Conservation (phyloP, 331 rosid species). For the Acacia pycnantha region DNA sequence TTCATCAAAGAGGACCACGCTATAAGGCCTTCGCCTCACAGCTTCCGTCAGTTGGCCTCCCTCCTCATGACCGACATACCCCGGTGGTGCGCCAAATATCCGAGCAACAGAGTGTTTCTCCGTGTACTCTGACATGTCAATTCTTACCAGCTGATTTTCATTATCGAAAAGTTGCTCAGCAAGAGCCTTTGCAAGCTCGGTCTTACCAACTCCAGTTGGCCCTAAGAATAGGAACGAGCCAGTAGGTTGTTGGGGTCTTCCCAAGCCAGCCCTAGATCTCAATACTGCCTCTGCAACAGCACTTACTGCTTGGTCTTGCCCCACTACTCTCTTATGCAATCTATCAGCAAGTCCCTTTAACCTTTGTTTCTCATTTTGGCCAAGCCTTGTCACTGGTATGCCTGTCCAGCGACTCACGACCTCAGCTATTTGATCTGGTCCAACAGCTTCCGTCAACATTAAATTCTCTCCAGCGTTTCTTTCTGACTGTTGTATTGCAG, state of each 20-base stretch:
- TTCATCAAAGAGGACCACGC: slow-evolving; percentile 87
- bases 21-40: slow-evolving; percentile 86
- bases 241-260: slow-evolving; percentile 90
- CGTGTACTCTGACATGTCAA: slow-evolving; percentile 97
- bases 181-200: slow-evolving; percentile 97
- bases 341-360: slow-evolving; percentile 80
- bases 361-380: slow-evolving; percentile 80
- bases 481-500: slow-evolving; percentile 71
- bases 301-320: slow-evolving; percentile 81
- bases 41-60: slow-evolving; percentile 96
- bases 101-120: slow-evolving; percentile 90
- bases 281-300: slow-evolving; percentile 91
- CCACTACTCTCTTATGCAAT: slow-evolving; percentile 84
- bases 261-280: slow-evolving; percentile 90
- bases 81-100: slow-evolving; percentile 96
- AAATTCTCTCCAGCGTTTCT: slow-evolving; percentile 66
- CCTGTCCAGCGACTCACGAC: slow-evolving; percentile 98
- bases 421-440: slow-evolving; percentile 91
- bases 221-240: slow-evolving; percentile 91
- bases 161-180: slow-evolving; percentile 93
- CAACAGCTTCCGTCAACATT: slow-evolving; percentile 85
- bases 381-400: slow-evolving; percentile 89
- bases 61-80: slow-evolving; percentile 97
- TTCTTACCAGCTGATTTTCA: slow-evolving; percentile 71
- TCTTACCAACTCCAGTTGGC: slow-evolving; percentile 96